Percentiles rank a stretch among this genome's conserved stretches.
Evolutionary conservation across 176 grass and related monocot species (phyloP).

Genomic region (Carex pumila): DNA sequence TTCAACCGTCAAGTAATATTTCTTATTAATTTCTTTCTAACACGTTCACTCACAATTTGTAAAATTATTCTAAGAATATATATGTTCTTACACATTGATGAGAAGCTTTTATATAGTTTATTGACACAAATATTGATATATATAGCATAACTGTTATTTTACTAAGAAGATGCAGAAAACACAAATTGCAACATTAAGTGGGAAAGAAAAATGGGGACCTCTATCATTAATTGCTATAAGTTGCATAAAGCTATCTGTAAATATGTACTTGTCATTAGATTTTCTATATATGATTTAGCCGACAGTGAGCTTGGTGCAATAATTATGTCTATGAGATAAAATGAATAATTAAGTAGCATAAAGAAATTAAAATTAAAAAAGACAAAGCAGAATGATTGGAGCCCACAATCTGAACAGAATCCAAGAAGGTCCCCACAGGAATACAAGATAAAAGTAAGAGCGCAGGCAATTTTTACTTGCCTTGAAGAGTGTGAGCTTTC

Average conservation of each 20-base stretch:
- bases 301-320: background rate
- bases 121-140: background rate
- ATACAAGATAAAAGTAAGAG: conserved; percentile 14
- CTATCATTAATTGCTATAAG: background rate
- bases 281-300: background rate
- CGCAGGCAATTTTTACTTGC: background rate
- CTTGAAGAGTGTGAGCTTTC: conserved; percentile 2
- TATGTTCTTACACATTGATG: background rate
- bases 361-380: background rate
- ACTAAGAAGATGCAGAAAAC: background rate
- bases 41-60: background rate
- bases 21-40: background rate
- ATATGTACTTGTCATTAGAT: background rate
- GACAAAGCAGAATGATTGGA: conserved; percentile 4
- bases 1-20: background rate
- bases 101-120: background rate
- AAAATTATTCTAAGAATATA: background rate
- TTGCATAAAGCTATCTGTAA: background rate
- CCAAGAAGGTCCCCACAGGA: background rate
- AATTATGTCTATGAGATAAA: background rate
- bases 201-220: background rate
- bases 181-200: background rate
- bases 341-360: background rate
- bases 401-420: background rate
- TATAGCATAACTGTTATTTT: background rate